Base-by-base conservation (phyloP, 768 basidiomycete species). In the Nevesoporus exiguus region DNA sequence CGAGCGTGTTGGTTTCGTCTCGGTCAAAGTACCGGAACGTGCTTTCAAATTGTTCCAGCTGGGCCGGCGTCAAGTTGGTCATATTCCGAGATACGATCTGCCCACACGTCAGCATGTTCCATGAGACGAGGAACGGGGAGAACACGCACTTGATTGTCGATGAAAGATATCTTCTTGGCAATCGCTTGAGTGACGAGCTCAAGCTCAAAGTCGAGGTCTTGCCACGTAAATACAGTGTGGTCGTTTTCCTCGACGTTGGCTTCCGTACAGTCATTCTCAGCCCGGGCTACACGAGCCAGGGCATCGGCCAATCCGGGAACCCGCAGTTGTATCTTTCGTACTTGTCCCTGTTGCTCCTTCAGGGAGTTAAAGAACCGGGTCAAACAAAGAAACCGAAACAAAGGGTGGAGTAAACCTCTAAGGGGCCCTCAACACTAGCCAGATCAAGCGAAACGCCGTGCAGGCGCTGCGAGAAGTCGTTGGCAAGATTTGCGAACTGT, bases 171-270 rank as follows among this genome's bases (percentile, higher is more conserved):
- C 77, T 97, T 93, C 78, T 92, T 93, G 21, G 80, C 79, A 19
- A 97, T 80, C 34, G 85, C 88, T 62, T 88, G 87, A 41, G 85
- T 81, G 21, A 96, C 79, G 13, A 94, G 76, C 66, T 87, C 87
- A 1, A 94, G 77, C 71, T 98, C 95, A 59, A 94, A 97, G 54
- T 86, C 85, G 39, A 97, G 77, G 68, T 98, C 95, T 70, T 92
- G 88, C 58, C 78, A 84, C 5, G 90, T 91, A 64, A 95, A 88
- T 3, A 96, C 83, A 0, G 93, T 96, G 68, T 95, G 90, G 67
- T 98, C 96, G 66, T 97, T 98, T 71, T 97, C 95, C 64, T 98
- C 96, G 7, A 98, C 88, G 56, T 98, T 97, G 10, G 94, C 95
- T 7, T 83, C 82, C 4, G 72, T 73, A 71, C 95, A 97, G 49